Evolutionary conservation across 257 asterid genomes (phyloP).

Genomic region (Voacanga thouarsii): DNA sequence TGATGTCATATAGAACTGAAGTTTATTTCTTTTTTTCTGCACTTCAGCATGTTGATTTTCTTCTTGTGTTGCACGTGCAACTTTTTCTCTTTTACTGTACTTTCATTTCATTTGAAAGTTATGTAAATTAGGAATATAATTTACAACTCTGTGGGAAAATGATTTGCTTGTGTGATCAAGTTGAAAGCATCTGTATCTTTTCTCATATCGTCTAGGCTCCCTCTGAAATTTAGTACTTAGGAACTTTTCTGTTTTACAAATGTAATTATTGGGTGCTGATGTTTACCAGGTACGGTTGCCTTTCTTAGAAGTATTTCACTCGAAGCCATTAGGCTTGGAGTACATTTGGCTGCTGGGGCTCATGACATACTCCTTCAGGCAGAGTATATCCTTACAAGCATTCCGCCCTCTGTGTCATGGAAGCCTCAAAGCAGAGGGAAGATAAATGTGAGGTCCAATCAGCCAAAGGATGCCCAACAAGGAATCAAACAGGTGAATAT

Average conservation of each 20-base stretch:
- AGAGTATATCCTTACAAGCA: constrained; percentile 71
- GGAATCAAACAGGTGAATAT: constrained; percentile 86
- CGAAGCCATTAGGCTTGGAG: constrained; percentile 97
- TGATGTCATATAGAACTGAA: not conserved
- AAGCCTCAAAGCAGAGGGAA: constrained; percentile 52
- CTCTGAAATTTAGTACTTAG: not conserved
- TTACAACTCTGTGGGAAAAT: not conserved
- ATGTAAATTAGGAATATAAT: not conserved
- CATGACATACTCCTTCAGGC: constrained; percentile 92
- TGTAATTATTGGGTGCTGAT: constrained; percentile 12
- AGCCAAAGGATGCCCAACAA: constrained; percentile 85
- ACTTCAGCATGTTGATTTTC: not conserved
- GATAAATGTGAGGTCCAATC: constrained; percentile 71
- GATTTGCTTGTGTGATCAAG: not conserved
- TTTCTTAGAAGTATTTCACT: constrained; percentile 89
- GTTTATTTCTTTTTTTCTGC: not conserved
- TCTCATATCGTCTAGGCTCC: not conserved
- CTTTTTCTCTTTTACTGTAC: not conserved
- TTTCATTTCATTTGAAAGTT: not conserved
- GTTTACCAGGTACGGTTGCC: constrained; percentile 68
- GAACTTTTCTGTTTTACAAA: not conserved
- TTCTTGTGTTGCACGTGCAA: not conserved
- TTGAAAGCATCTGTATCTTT: not conserved
- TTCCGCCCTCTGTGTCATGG: constrained; percentile 82
- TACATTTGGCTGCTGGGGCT: constrained; percentile 94